Conservation (phyloP, 2,329 filamentous ascomycete species). For the Aspergillus oerlinghausenensis region DNA sequence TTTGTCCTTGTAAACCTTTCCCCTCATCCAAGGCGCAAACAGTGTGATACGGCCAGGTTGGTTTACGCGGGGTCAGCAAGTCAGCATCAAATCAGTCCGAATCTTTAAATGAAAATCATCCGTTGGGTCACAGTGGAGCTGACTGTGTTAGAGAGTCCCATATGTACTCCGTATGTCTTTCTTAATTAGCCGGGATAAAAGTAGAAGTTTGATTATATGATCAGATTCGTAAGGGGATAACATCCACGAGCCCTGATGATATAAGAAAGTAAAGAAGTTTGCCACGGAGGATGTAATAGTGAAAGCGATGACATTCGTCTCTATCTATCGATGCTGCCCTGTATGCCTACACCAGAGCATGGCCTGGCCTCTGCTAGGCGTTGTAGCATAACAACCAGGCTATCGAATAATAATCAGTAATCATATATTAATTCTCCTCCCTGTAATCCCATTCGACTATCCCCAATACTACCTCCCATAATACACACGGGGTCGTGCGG, state of each 20-base stretch:
- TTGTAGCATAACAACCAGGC: neutral
- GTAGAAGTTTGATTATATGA: slow-evolving; percentile 3
- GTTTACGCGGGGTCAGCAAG: slow-evolving; percentile 11
- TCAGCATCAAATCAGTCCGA: neutral
- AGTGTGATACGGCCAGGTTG: slow-evolving; percentile 5
- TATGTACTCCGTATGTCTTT: neutral
- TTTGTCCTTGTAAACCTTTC: slow-evolving; percentile 1
- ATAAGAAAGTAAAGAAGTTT: neutral
- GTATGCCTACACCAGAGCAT: neutral
- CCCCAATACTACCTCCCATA: neutral
- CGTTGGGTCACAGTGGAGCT: slow-evolving; percentile 13
- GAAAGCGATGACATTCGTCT: neutral
- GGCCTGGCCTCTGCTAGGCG: neutral
- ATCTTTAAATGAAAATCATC: slow-evolving; percentile 11
- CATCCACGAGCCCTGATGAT: neutral
- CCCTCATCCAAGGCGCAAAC: slow-evolving; percentile 3
- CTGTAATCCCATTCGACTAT: neutral
- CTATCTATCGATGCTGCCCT: neutral
- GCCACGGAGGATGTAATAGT: neutral
- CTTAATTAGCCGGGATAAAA: slow-evolving; percentile 16
- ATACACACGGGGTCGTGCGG: slow-evolving; percentile 4
- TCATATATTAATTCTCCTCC: neutral
- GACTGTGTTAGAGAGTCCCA: slow-evolving; percentile 11
- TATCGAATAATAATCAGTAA: neutral
- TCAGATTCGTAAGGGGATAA: neutral